Evolutionary conservation across 2,329 filamentous ascomycete species (phyloP).

Genomic region (Escovopsis sp.): DNA sequence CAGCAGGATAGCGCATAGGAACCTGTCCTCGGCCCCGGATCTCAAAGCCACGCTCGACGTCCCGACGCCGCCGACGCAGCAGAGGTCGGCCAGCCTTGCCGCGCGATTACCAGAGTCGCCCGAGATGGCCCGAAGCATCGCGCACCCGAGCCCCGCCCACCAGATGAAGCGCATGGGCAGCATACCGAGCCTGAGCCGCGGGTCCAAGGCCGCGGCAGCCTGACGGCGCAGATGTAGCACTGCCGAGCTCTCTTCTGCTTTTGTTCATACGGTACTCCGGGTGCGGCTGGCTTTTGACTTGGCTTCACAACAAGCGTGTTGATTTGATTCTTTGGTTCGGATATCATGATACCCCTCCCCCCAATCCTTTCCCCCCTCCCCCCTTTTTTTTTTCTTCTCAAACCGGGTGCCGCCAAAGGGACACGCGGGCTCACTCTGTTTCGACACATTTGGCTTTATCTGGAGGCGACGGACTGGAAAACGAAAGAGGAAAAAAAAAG

Average conservation of each 20-base stretch:
- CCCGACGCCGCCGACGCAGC: constrained; percentile 5
- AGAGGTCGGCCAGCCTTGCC: constrained; percentile 14
- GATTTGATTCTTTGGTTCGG: constrained; percentile 13
- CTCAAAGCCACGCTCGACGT: constrained; percentile 13
- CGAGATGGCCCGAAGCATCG: constrained; percentile 26
- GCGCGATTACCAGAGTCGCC: constrained; percentile 24
- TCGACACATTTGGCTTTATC: constrained; percentile 1
- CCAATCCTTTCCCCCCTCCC: no score
- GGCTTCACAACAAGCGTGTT: constrained; percentile 2
- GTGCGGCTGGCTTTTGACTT: not conserved
- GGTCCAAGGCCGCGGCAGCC: constrained; percentile 21
- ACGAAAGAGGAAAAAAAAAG: not conserved
- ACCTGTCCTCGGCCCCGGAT: constrained; percentile 8
- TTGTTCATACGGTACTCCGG: constrained; percentile 2
- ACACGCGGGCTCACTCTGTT: constrained; percentile 8
- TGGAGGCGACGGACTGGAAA: constrained; percentile 2
- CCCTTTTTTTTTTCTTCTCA: constrained; percentile 10
- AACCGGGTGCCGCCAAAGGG: constrained; percentile 5
- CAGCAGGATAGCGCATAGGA: constrained; percentile 11
- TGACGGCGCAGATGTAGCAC: constrained; percentile 7
- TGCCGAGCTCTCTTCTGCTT: not conserved
- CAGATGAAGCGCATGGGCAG: constrained; percentile 20
- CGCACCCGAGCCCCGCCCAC: constrained; percentile 16
- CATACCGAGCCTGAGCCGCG: constrained; percentile 17
- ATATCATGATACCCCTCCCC: constrained; percentile 24